These are phyloP conservation scores for Cupressus sempervirens DNA, from an alignment of 75 land plant genomes.

Conservation along the genomic window DNA sequence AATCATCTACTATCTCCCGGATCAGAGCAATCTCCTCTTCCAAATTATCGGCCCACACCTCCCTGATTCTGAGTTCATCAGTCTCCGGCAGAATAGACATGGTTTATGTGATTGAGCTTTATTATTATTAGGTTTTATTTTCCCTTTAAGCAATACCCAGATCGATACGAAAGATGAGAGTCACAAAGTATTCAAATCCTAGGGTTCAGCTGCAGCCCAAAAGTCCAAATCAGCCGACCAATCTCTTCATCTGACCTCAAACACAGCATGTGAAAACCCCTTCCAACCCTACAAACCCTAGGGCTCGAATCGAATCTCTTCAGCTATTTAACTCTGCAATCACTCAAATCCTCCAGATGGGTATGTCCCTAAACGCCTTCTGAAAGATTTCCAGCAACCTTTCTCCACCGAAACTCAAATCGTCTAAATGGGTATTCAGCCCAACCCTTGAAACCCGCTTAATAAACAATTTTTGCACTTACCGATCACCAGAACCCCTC, in stretches of 20 bases:
- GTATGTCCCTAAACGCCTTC: not conserved
- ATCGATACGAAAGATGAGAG: not conserved
- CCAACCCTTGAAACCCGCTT: not conserved
- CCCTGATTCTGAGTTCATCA: conserved; percentile 50
- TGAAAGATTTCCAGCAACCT: not conserved
- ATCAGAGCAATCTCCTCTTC: conserved; percentile 62
- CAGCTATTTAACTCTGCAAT: not conserved
- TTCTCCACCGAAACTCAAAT: not conserved
- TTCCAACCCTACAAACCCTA: not conserved
- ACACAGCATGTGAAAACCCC: not conserved
- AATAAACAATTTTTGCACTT: not conserved
- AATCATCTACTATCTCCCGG: conserved; percentile 65
- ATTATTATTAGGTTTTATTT: not conserved
- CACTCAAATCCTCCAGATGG: not conserved
- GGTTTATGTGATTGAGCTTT: not conserved
- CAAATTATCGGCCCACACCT: conserved; percentile 66
- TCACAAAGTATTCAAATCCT: not conserved
- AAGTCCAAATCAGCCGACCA: not conserved
- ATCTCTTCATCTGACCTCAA: not conserved
- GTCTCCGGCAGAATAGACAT: conserved; percentile 38
- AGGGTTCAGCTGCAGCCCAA: not conserved
- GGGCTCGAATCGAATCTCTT: not conserved
- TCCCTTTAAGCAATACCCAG: not conserved
- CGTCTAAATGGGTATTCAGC: not conserved
- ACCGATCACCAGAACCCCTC: not conserved